Evolutionary conservation across 1,139 yeast genomes (phyloP).

Genomic region (Blastobotrys aristatus): DNA sequence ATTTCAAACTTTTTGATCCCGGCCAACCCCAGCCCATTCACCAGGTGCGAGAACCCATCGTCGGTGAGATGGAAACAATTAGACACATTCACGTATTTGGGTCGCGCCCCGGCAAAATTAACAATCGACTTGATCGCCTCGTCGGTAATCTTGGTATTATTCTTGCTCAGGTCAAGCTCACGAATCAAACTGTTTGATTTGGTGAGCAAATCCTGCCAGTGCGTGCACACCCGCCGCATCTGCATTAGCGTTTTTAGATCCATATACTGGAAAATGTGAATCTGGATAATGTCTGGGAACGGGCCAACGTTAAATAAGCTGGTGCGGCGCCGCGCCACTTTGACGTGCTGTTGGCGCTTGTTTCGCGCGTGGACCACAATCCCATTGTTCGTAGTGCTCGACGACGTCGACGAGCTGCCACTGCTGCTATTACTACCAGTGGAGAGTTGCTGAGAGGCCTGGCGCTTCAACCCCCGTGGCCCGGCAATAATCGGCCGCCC

Average conservation of each 20-base stretch:
- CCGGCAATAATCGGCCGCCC: neutral
- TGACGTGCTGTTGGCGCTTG: constrained; percentile 2
- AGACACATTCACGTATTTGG: constrained; percentile 55
- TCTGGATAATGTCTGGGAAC: constrained; percentile 52
- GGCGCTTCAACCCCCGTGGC: constrained; percentile 5
- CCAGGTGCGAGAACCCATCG: constrained; percentile 64
- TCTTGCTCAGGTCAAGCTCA: constrained; percentile 51
- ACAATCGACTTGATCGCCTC: constrained; percentile 52
- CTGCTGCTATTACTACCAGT: neutral
- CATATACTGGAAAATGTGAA: constrained; percentile 49
- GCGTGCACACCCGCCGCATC: constrained; percentile 49
- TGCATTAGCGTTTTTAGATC: constrained; percentile 55
- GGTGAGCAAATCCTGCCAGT: constrained; percentile 65
- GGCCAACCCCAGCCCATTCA: constrained; percentile 66
- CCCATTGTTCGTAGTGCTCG: neutral
- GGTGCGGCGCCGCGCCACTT: constrained; percentile 44
- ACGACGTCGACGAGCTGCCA: no score
- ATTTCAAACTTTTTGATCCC: constrained; percentile 50
- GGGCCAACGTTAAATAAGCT: constrained; percentile 53
- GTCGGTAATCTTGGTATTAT: constrained; percentile 59
- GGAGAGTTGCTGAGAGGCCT: neutral
- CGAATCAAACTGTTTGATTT: constrained; percentile 50
- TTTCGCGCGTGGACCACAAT: constrained; percentile 1
- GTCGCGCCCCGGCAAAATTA: constrained; percentile 66
- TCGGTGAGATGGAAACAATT: constrained; percentile 75